Evolutionary conservation across 2,329 filamentous ascomycete species (phyloP), one percentile per base, ranked within the genome.

Genomic region (Phyllachora maydis): DNA sequence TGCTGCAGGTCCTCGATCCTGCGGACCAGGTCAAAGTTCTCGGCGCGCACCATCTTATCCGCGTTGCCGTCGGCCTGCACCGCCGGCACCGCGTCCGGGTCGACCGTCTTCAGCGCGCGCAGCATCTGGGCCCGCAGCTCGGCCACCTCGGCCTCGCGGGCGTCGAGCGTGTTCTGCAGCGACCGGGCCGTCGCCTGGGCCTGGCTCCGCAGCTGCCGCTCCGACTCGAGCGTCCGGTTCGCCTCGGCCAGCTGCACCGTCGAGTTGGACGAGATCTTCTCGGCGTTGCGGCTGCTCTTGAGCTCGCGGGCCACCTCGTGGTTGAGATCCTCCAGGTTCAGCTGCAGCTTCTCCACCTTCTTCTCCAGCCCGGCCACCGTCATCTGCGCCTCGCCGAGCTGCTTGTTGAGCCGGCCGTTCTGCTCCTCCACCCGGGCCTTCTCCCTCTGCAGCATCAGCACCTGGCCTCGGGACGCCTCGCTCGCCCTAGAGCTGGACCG

Each of bases 231-330:
- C 26, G 74, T 88, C 16, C 83, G 69, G 39, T 92, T 91, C 9
- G 71, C 71, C 43, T 95, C 88, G 6, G 82, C 79, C 14, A 95
- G 59, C 42, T 95, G 82, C 12, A 76, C 66, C 5, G 72, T 78
- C 28, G 74, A 64, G 17, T 69, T 75, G 1, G 81, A 90, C 11
- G 79, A 73, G 12, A 71, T 65, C 45, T 92, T 91, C 47, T 95
- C 85, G 4, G 83, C 85, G 41, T 77, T 88, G 29, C 85, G 71
- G 39, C 73, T 88, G 11, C 71, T 69, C 51, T 93, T 90, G 40
- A 83, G 79, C 47, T 93, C 85, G 15, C 82, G 65, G 23, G 77
- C 76, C 25, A 93, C 64, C 45, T 95, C 82, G 36, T 95, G 85
- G 35, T 81, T 91, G 17, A 93, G 56, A 43, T 98, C 85, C 43